Conservation (phyloP, 768 basidiomycete genomes). For the Kwoniella mangroviensis region DNA sequence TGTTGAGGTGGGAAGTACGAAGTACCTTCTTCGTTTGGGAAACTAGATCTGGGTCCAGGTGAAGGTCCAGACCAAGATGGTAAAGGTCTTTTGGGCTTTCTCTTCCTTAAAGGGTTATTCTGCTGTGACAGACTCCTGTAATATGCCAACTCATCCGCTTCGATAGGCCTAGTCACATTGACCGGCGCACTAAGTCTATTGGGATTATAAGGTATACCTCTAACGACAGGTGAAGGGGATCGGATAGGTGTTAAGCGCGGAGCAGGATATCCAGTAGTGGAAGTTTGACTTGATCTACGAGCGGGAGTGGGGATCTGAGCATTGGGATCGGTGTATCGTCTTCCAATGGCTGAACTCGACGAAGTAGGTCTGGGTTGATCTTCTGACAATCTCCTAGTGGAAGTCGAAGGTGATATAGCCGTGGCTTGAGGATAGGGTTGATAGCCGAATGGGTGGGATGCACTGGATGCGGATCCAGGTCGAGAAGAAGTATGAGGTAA, state of each 20-base stretch:
- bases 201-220: slow-evolving; percentile 37
- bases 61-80: slow-evolving; percentile 48
- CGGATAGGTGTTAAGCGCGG: slow-evolving; percentile 21
- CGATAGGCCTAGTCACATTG: slow-evolving; percentile 36
- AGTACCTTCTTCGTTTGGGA: slow-evolving; percentile 34
- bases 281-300: slow-evolving; percentile 23
- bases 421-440: slow-evolving; percentile 10
- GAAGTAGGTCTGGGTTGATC: slow-evolving; percentile 36
- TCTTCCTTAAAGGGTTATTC: slow-evolving; percentile 47
- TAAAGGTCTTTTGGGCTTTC: slow-evolving; percentile 25
- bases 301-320: slow-evolving; percentile 5
- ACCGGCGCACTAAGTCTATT: slow-evolving; percentile 29
- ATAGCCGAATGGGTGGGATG: slow-evolving; percentile 24
- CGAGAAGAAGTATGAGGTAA: slow-evolving; percentile 20
- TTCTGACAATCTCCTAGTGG: slow-evolving; percentile 21
- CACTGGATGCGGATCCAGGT: slow-evolving; percentile 20
- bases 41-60: slow-evolving; percentile 20
- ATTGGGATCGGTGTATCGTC: slow-evolving; percentile 11
- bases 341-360: slow-evolving; percentile 22
- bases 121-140: slow-evolving; percentile 19
- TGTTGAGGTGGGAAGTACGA: slow-evolving; percentile 49
- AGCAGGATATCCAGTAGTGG: slow-evolving; percentile 15
- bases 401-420: slow-evolving; percentile 14
- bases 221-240: slow-evolving; percentile 37
- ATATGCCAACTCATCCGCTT: slow-evolving; percentile 34